A percentile compares a stretch with the other conserved stretches of the same genome.
Evolutionary conservation across 1,284 basidiomycete genomes (phyloP).

Genomic region (Ceraceosorus bombacis): DNA sequence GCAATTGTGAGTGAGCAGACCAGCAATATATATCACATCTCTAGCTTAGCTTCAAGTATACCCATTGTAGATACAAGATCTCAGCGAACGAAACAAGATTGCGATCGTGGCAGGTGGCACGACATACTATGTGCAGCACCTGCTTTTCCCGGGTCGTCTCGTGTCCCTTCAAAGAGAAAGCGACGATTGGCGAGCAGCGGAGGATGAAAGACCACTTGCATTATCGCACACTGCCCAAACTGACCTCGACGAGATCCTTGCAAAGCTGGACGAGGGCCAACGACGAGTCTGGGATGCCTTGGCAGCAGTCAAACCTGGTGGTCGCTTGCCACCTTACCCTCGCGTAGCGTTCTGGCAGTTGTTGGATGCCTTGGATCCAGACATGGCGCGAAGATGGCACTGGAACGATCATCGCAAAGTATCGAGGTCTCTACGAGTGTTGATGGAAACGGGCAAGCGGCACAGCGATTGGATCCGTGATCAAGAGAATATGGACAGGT

Average conservation of each 20-base stretch:
- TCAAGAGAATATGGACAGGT: conserved; percentile 51
- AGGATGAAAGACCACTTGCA: conserved; percentile 1
- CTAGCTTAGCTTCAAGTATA: conserved; percentile 4
- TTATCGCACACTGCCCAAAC: background rate
- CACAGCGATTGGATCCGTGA: conserved; percentile 64
- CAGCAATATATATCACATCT: too few species aligned
- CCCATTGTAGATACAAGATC: conserved; percentile 60
- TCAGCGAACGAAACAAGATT: conserved; percentile 55
- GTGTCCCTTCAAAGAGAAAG: conserved; percentile 15
- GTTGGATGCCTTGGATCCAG: conserved; percentile 64
- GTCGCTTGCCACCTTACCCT: background rate
- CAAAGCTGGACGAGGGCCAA: background rate
- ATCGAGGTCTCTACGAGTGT: conserved; percentile 68
- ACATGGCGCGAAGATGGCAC: conserved; percentile 79
- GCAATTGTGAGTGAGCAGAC: conserved; percentile 10
- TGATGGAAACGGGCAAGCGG: conserved; percentile 63
- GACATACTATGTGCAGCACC: conserved; percentile 93
- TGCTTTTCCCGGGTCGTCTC: conserved; percentile 53
- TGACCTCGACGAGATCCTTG: conserved; percentile 4
- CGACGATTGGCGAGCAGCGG: background rate
- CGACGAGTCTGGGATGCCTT: background rate
- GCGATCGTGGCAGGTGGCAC: conserved; percentile 93
- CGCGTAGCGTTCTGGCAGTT: conserved; percentile 58
- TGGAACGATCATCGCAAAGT: conserved; percentile 90
- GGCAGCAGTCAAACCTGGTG: background rate